These are phyloP conservation scores for Delitschia confertaspora DNA, from an alignment of 495 filamentous ascomycete genomes.

Conservation along the genomic window DNA sequence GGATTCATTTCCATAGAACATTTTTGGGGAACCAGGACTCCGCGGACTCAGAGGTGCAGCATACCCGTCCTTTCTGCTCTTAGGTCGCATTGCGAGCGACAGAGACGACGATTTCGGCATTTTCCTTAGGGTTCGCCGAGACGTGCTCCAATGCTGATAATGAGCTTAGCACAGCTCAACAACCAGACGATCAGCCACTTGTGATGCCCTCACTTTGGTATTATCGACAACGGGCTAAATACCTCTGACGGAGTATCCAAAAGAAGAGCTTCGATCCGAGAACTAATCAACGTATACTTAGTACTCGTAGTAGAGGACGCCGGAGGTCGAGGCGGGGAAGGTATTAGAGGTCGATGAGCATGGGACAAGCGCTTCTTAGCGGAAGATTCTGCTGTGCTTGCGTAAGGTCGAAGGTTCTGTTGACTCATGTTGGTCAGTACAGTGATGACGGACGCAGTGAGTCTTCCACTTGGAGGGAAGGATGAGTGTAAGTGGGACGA, in stretches of 20 bases:
- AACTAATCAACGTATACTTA: not conserved
- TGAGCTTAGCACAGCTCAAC: slow-evolving; percentile 12
- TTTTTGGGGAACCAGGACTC: slow-evolving; percentile 14
- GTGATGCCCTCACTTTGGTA: not conserved
- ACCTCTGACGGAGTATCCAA: slow-evolving; percentile 14
- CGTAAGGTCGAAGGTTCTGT: slow-evolving; percentile 8
- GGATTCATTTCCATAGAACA: slow-evolving; percentile 1
- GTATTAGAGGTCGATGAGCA: slow-evolving; percentile 8
- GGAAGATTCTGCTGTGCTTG: not conserved
- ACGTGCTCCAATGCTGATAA: slow-evolving; percentile 13
- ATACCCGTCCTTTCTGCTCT: slow-evolving; percentile 12
- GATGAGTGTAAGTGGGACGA: no score
- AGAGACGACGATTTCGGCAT: slow-evolving; percentile 31
- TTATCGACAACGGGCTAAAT: slow-evolving; percentile 11
- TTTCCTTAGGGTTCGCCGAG: slow-evolving; percentile 16
- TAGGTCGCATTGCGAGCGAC: slow-evolving; percentile 24
- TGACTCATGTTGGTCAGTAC: slow-evolving; percentile 22
- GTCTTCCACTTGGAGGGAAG: no score
- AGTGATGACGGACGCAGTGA: no score
- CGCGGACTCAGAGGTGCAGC: slow-evolving; percentile 15
- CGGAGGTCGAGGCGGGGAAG: slow-evolving; percentile 6
- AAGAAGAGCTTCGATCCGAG: slow-evolving; percentile 8
- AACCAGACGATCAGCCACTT: slow-evolving; percentile 4
- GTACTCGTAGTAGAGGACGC: slow-evolving; percentile 1
- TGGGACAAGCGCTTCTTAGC: slow-evolving; percentile 5